A percentile compares a stretch with the other conserved stretches of the same genome.
Evolutionary conservation across 805 yeast species (phyloP).

Genomic region (Saturnispora saitoi): DNA sequence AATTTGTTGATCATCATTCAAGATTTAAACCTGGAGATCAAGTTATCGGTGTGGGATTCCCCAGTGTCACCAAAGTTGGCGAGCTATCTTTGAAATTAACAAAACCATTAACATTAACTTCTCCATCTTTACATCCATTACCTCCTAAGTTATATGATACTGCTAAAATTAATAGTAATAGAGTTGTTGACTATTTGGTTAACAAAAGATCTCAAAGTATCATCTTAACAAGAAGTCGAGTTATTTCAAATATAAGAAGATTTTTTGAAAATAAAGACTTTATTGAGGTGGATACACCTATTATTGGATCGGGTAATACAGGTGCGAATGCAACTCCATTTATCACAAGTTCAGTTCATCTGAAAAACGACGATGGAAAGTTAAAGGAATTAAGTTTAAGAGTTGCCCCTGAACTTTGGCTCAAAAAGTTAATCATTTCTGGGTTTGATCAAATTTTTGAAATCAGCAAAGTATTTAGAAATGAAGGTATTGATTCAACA

Average conservation of each 20-base stretch:
- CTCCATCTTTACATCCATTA: conserved; percentile 63
- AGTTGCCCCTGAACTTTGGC: conserved; percentile 94
- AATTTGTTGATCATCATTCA: conserved; percentile 33
- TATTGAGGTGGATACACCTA: conserved; percentile 84
- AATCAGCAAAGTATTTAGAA: conserved; percentile 76
- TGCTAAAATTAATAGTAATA: conserved; percentile 50
- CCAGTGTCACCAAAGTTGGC: conserved; percentile 70
- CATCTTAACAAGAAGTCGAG: conserved; percentile 42
- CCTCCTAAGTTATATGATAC: conserved; percentile 57
- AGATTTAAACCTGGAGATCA: conserved; percentile 64
- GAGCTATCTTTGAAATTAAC: conserved; percentile 64
- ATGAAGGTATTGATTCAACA: conserved; percentile 87
- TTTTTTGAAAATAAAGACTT: conserved; percentile 51
- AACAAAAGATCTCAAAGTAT: conserved; percentile 42
- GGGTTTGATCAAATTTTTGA: conserved; percentile 87
- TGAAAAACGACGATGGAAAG: conserved; percentile 21
- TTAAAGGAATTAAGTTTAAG: conserved; percentile 46
- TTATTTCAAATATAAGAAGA: conserved; percentile 46
- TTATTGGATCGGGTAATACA: conserved; percentile 52
- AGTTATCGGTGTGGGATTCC: conserved; percentile 55
- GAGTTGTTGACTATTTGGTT: conserved; percentile 68
- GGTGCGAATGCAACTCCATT: conserved; percentile 96
- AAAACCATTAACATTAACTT: conserved; percentile 40
- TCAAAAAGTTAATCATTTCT: conserved; percentile 69
- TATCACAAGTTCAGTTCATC: conserved; percentile 36